phyloP scores from a whole-genome alignment of 2,329 filamentous ascomycete species.

The Ceratocystis cubensis region DNA sequence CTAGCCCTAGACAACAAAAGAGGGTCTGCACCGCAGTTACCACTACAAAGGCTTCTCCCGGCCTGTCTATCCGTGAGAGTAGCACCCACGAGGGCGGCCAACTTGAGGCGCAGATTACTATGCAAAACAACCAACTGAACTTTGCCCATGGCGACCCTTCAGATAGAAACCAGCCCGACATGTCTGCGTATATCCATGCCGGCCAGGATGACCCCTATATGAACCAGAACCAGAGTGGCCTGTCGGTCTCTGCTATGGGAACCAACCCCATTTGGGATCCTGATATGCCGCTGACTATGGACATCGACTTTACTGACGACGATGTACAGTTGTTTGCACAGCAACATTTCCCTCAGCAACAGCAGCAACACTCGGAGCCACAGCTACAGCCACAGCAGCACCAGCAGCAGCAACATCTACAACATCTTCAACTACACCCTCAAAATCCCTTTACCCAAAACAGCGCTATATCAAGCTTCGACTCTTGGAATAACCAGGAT shows the following conservation, averaged over 20 bases:
- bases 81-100: slow-evolving; percentile 33
- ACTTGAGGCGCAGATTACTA: slow-evolving; percentile 29
- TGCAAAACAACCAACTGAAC: slow-evolving; percentile 44
- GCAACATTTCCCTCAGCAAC: slow-evolving; percentile 22
- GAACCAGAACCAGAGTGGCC: slow-evolving; percentile 34
- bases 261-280: slow-evolving; percentile 47
- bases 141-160: slow-evolving; percentile 42
- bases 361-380: slow-evolving; percentile 24
- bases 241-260: slow-evolving; percentile 43
- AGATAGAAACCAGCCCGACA: slow-evolving; percentile 36
- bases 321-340: slow-evolving; percentile 34
- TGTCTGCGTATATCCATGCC: slow-evolving; percentile 35
- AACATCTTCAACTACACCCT: slow-evolving; percentile 5
- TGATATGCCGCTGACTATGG: slow-evolving; percentile 37
- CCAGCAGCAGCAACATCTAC: slow-evolving; percentile 19
- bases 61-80: slow-evolving; percentile 9
- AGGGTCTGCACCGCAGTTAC: background rate
- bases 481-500: slow-evolving; percentile 13
- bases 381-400: slow-evolving; percentile 24
- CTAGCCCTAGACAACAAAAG: slow-evolving; percentile 13
- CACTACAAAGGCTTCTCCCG: background rate
- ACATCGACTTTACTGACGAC: slow-evolving; percentile 43
- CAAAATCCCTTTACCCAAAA: slow-evolving; percentile 9
- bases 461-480: background rate
- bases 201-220: slow-evolving; percentile 41